These are phyloP conservation scores for Cyberlindnera mississippiensis DNA, from an alignment of 805 yeast species.

Conservation along the genomic window DNA sequence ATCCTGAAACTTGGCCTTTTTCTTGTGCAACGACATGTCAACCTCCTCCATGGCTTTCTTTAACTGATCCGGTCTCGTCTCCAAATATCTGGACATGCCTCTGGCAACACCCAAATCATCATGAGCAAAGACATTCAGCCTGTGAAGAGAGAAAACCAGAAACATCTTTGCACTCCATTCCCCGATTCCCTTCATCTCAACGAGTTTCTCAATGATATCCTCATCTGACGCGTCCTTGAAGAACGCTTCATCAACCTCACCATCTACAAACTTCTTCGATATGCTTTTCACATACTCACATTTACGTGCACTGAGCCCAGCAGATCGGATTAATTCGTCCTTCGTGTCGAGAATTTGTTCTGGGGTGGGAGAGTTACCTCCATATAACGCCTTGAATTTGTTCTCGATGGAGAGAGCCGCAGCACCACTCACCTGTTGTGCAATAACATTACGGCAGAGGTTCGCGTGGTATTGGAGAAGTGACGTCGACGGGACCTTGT, in stretches of 20 bases:
- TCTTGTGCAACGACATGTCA: constrained; percentile 30
- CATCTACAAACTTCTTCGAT: constrained; percentile 45
- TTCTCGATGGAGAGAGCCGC: constrained; percentile 68
- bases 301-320: constrained; percentile 69
- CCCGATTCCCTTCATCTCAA: constrained; percentile 66
- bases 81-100: constrained; percentile 66
- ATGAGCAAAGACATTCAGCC: constrained; percentile 67
- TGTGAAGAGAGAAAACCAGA: constrained; percentile 60
- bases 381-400: constrained; percentile 40
- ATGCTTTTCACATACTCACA: constrained; percentile 56
- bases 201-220: constrained; percentile 45
- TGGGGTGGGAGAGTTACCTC: constrained; percentile 38
- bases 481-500: constrained; percentile 11
- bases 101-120: constrained; percentile 84
- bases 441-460: constrained; percentile 48
- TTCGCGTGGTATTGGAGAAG: constrained; percentile 37
- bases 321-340: constrained; percentile 46
- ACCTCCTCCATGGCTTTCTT: constrained; percentile 40
- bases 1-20: constrained; percentile 34
- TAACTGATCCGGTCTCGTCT: constrained; percentile 46
- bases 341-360: constrained; percentile 37
- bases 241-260: constrained; percentile 33
- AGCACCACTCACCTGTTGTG: constrained; percentile 75
- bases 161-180: constrained; percentile 92
- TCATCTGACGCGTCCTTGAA: constrained; percentile 39